Conservation (phyloP, 495 filamentous ascomycete genomes). For the Neurospora cerealis region DNA sequence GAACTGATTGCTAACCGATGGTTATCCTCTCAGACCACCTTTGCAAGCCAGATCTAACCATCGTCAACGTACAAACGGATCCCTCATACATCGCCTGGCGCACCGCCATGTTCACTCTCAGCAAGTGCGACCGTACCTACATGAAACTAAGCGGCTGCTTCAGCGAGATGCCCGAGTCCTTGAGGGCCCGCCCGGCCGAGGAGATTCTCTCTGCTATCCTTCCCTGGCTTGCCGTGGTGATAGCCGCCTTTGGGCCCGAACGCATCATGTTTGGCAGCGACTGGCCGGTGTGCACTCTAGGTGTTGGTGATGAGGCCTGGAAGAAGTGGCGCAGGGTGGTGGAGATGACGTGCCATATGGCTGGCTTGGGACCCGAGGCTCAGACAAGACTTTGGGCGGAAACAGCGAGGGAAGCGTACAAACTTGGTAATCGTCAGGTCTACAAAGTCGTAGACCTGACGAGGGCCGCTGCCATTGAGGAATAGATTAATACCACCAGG, state of each 20-base stretch:
- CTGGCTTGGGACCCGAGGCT: slow-evolving; percentile 45
- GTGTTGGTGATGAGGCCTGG: slow-evolving; percentile 47
- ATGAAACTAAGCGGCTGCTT: slow-evolving; percentile 87
- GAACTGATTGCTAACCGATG: neutral
- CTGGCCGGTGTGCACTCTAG: slow-evolving; percentile 78
- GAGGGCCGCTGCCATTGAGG: neutral
- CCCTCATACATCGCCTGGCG: slow-evolving; percentile 48
- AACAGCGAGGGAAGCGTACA: slow-evolving; percentile 58
- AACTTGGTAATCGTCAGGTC: slow-evolving; percentile 25
- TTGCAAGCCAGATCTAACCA: slow-evolving; percentile 70
- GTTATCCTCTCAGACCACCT: slow-evolving; percentile 54
- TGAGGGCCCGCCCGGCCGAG: slow-evolving; percentile 29
- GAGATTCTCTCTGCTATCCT: slow-evolving; percentile 36
- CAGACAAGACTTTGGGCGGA: slow-evolving; percentile 56
- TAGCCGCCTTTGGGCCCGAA: slow-evolving; percentile 57
- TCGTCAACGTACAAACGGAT: slow-evolving; percentile 36
- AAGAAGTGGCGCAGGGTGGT: slow-evolving; percentile 49
- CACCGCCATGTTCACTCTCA: slow-evolving; percentile 47
- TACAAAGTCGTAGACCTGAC: neutral
- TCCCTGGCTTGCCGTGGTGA: slow-evolving; percentile 57
- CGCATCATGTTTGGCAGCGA: slow-evolving; percentile 82
- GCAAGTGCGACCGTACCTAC: slow-evolving; percentile 50
- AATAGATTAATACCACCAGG: neutral
- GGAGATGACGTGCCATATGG: slow-evolving; percentile 48
- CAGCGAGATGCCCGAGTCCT: slow-evolving; percentile 52